Evolutionary conservation across 495 filamentous ascomycete species (phyloP), one percentile per base, ranked within the genome.

Genomic region (Chlorociboria aeruginascens): DNA sequence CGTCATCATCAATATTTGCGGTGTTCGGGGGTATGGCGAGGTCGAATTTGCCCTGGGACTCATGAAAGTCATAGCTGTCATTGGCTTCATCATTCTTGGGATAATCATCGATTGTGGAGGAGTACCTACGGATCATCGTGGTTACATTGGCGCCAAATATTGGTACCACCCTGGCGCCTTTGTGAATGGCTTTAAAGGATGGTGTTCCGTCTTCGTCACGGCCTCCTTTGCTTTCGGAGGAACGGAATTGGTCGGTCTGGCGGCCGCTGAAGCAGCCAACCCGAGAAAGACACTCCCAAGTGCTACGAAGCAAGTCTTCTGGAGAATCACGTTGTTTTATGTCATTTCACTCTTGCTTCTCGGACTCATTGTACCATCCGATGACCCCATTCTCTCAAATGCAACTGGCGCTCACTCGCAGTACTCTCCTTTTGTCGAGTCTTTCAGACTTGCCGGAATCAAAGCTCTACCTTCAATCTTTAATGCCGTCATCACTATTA

Each of bases 291-390:
- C 84, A 42, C 78, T 95, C 46, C 87, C 87, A 42, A 72, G 73
- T 49, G 89, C 88, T 6, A 81, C 81, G 8, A 81, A 81, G 37
- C 78, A 86, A 46, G 85, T 86, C 46, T 90, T 94, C 64, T 89
- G 84, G 71, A 83, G 88, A 43, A 86, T 95, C 58, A 61, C 82
- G 45, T 75, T 93, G 67, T 93, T 95, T 71, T 94, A 93, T 65
- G 64, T 81, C 39, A 54, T 82, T 40, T 73, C 70, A 40, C 66
- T 82, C 16, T 72, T 80, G 60, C 62, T 82, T 43, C 60, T 82
- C 28, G 79, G 79, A 31, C 64, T 83, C 38, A 65, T 83, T 43
- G 66, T 72, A 7, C 66, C 65, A 17, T 64, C 43, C 12, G 46
- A 58, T 46, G 47, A 65, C 58, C 10, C 20, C 6, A 44, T 36